Evolutionary conservation across 371 early-diverging fungal genomes (phyloP).

Genomic region (Actinomortierella wolfii): DNA sequence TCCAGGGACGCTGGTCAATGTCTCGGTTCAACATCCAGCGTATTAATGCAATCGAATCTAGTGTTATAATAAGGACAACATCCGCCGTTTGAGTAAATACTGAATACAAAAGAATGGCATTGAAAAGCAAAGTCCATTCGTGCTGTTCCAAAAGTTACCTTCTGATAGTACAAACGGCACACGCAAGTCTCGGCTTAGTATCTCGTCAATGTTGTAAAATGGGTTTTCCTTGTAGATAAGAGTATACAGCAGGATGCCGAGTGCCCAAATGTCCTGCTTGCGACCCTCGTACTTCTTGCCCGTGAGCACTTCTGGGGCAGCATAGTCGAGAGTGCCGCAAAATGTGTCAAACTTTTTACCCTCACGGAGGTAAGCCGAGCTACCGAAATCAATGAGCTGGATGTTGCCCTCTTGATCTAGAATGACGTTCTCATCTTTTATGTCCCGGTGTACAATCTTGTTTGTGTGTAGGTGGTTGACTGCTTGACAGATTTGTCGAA

Average conservation of each 20-base stretch:
- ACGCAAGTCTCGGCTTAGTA: slow-evolving; percentile 66
- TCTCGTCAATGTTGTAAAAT: slow-evolving; percentile 80
- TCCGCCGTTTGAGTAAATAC: too few relatives aligned
- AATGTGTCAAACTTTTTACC: slow-evolving; percentile 72
- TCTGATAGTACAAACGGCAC: slow-evolving; percentile 67
- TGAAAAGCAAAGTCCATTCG: background rate
- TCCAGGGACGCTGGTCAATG: slow-evolving; percentile 37
- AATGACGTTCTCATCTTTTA: slow-evolving; percentile 80
- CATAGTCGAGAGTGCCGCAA: slow-evolving; percentile 77
- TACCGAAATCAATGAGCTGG: slow-evolving; percentile 78
- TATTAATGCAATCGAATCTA: slow-evolving; percentile 39
- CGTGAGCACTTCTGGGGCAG: slow-evolving; percentile 72
- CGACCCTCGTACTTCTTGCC: slow-evolving; percentile 76
- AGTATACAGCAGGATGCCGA: slow-evolving; percentile 83
- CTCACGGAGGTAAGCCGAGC: slow-evolving; percentile 65
- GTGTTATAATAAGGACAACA: background rate
- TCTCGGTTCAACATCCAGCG: slow-evolving; percentile 39
- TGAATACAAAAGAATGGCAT: background rate
- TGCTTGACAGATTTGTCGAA: slow-evolving; percentile 65
- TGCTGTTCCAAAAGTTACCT: slow-evolving; percentile 59
- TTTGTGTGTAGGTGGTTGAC: slow-evolving; percentile 71
- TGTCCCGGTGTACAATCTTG: slow-evolving; percentile 79
- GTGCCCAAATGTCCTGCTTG: slow-evolving; percentile 86
- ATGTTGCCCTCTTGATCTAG: slow-evolving; percentile 60
- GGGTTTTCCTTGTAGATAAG: slow-evolving; percentile 82